Conservation (phyloP, 805 yeast genomes). For the Saccharomycopsis olivae region DNA sequence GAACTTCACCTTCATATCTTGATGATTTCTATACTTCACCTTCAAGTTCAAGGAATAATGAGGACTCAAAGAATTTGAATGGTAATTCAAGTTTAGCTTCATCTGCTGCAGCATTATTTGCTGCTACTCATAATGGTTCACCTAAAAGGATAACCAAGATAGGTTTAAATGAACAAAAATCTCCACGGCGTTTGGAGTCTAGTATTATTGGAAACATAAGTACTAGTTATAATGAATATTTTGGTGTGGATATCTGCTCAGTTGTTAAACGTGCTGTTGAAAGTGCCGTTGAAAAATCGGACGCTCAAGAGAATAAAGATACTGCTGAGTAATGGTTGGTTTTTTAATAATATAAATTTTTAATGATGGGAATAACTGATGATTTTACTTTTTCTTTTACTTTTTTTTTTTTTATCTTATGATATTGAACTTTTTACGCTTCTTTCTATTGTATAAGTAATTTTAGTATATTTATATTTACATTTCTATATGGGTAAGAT, state of each 20-base stretch:
- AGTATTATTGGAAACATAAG: constrained; percentile 18
- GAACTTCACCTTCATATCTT: constrained; percentile 53
- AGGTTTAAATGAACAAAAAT: constrained; percentile 11
- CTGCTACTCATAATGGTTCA: constrained; percentile 23
- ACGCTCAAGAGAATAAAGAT: background rate
- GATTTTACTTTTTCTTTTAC: too few relatives aligned
- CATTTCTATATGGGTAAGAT: background rate
- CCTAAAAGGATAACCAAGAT: constrained; percentile 23
- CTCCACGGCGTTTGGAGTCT: constrained; percentile 12
- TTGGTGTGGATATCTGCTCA: constrained; percentile 47
- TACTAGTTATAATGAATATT: constrained; percentile 34
- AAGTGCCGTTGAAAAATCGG: constrained; percentile 16
- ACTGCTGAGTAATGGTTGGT: background rate
- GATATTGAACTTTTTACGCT: too few relatives aligned
- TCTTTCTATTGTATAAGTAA: too few relatives aligned
- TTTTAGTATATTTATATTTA: background rate
- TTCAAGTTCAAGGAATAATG: constrained; percentile 10
- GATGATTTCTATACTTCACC: constrained; percentile 60
- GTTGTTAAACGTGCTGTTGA: constrained; percentile 37
- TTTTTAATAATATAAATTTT: constrained; percentile 20
- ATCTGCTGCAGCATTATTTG: constrained; percentile 1
- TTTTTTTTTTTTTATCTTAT: background rate
- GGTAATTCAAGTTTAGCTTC: background rate
- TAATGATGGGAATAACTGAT: constrained; percentile 24
- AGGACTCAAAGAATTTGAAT: background rate